These are phyloP conservation scores for Diaporthe sp. DNA, from an alignment of 2,329 filamentous ascomycete genomes.

Conservation along the genomic window DNA sequence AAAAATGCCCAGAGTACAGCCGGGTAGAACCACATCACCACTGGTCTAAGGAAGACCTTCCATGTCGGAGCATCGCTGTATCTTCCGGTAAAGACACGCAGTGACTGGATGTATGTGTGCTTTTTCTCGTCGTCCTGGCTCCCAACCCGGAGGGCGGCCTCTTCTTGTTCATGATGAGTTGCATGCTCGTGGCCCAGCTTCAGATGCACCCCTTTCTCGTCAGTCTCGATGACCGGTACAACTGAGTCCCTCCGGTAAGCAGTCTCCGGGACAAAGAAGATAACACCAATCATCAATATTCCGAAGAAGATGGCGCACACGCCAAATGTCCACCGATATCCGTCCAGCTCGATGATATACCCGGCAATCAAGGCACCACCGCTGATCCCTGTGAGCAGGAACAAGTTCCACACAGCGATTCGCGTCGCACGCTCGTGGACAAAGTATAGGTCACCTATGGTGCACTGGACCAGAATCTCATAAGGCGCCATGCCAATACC, in stretches of 20 bases:
- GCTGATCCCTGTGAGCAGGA: slow-evolving; percentile 57
- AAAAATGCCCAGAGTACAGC: slow-evolving; percentile 65
- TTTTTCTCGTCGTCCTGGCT: slow-evolving; percentile 45
- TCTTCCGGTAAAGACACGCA: slow-evolving; percentile 53
- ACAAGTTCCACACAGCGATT: slow-evolving; percentile 58
- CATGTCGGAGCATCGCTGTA: slow-evolving; percentile 55
- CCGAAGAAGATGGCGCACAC: slow-evolving; percentile 63
- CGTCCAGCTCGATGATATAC: slow-evolving; percentile 57
- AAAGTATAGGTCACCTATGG: slow-evolving; percentile 62
- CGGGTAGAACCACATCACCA: slow-evolving; percentile 65
- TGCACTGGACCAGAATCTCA: slow-evolving; percentile 67
- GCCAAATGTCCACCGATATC: slow-evolving; percentile 61
- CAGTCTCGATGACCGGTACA: slow-evolving; percentile 36
- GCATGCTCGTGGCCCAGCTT: slow-evolving; percentile 44
- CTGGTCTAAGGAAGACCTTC: slow-evolving; percentile 59
- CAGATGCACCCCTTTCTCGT: slow-evolving; percentile 39
- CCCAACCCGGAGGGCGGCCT: slow-evolving; percentile 40
- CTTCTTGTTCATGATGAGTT: slow-evolving; percentile 36
- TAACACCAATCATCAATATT: slow-evolving; percentile 57
- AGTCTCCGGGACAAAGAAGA: slow-evolving; percentile 66
- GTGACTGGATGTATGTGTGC: slow-evolving; percentile 50
- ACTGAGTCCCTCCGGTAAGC: slow-evolving; percentile 56
- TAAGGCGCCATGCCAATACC: slow-evolving; percentile 65
- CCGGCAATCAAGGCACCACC: slow-evolving; percentile 57
- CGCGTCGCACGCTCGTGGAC: slow-evolving; percentile 61